Conservation (phyloP, 768 basidiomycete genomes). For the Royoungia palumana region DNA sequence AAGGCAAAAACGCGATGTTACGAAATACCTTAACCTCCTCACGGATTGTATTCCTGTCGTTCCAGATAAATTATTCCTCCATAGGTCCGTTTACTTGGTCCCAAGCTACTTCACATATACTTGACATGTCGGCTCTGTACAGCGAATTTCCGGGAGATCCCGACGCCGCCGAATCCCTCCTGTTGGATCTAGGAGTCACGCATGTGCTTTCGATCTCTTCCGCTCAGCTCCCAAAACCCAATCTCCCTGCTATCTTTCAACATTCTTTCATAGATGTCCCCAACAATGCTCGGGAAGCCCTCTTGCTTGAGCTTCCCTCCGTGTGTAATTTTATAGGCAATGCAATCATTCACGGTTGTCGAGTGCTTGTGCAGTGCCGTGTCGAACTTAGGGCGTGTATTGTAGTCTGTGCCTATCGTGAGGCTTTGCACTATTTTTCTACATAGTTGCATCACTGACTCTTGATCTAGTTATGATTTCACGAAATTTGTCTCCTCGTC, state of each 20-base stretch:
- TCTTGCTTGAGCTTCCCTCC: conserved; percentile 45
- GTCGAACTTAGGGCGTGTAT: conserved; percentile 55
- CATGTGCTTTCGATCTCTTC: conserved; percentile 56
- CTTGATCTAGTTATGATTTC: conserved; percentile 44
- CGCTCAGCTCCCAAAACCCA: conserved; percentile 38
- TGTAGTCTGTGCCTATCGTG: conserved; percentile 52
- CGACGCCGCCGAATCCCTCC: conserved; percentile 47
- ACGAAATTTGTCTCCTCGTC: conserved; percentile 34
- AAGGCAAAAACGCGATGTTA: conserved; percentile 49
- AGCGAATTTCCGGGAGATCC: conserved; percentile 58
- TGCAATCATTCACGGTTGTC: conserved; percentile 39
- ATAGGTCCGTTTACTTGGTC: conserved; percentile 36
- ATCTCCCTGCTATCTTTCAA: conserved; percentile 30
- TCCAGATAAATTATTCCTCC: conserved; percentile 47
- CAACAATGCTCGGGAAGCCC: conserved; percentile 35
- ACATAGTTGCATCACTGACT: neutral
- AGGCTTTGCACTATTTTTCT: conserved; percentile 15
- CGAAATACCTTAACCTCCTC: conserved; percentile 48
- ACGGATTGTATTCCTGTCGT: conserved; percentile 52
- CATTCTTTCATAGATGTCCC: conserved; percentile 44
- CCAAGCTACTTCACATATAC: neutral
- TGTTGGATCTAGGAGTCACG: conserved; percentile 49
- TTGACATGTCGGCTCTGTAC: neutral
- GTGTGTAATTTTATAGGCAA: conserved; percentile 45
- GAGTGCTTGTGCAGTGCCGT: conserved; percentile 52